phyloP scores from a whole-genome alignment of 306 rosid genomes.

The Pterocarpus santalinus region DNA sequence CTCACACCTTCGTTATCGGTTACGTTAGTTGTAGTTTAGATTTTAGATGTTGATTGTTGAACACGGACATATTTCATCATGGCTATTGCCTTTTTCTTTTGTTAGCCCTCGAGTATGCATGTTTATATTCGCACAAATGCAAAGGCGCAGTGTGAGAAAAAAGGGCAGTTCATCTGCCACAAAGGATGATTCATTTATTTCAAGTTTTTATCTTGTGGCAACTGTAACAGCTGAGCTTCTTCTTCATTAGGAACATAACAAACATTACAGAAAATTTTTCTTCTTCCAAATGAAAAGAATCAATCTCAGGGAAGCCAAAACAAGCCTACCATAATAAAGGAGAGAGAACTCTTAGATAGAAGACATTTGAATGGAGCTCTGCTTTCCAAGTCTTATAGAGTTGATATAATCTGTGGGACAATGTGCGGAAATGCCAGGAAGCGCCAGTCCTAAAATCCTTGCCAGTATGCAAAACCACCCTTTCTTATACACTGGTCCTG shows the following conservation, averaged over 20 bases:
- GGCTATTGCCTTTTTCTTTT: background rate
- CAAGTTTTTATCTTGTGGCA: slow-evolving; percentile 31
- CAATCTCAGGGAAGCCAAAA: slow-evolving; percentile 12
- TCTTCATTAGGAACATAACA: slow-evolving; percentile 32
- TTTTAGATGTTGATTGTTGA: slow-evolving; percentile 21
- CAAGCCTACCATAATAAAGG: slow-evolving; percentile 21
- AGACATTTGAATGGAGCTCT: slow-evolving; percentile 49
- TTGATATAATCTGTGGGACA: slow-evolving; percentile 66
- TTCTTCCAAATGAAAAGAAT: background rate
- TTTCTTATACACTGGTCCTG: slow-evolving; percentile 73
- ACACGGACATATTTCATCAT: slow-evolving; percentile 21
- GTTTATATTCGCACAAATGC: background rate
- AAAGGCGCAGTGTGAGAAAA: background rate
- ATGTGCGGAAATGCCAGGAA: slow-evolving; percentile 82
- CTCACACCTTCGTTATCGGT: background rate
- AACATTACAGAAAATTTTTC: background rate
- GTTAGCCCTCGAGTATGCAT: background rate
- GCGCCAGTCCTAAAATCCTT: slow-evolving; percentile 65
- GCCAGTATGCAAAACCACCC: slow-evolving; percentile 65
- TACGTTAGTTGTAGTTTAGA: background rate
- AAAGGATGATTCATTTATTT: slow-evolving; percentile 9
- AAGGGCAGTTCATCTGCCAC: slow-evolving; percentile 5
- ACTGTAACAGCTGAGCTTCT: background rate
- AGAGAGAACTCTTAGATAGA: slow-evolving; percentile 43
- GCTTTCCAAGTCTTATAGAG: slow-evolving; percentile 70